phyloP scores from a whole-genome alignment of 805 yeast species.

The Kazachstania viticola region DNA sequence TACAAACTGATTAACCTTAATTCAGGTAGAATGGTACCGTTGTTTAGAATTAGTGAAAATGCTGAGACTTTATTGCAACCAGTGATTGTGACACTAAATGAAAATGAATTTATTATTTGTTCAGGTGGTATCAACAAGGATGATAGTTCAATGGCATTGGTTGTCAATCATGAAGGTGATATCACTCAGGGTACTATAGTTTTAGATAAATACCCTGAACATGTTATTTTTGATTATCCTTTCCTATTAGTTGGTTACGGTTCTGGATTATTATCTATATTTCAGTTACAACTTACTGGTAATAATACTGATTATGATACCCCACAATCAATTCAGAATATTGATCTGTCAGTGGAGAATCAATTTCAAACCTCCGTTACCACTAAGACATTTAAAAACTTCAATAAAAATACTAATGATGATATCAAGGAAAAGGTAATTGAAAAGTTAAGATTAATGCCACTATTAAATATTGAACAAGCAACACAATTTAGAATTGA shows the following conservation, averaged over 20 bases:
- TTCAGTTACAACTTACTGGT: no score
- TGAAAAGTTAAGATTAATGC: slow-evolving; percentile 17
- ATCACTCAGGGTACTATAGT: slow-evolving; percentile 23
- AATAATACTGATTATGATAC: no score
- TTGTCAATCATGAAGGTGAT: slow-evolving; percentile 22
- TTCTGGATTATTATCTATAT: slow-evolving; percentile 2
- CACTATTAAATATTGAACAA: slow-evolving; percentile 9
- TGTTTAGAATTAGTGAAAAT: slow-evolving; percentile 21
- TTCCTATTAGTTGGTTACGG: slow-evolving; percentile 14
- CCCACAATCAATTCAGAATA: no score
- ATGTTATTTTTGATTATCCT: slow-evolving; percentile 15
- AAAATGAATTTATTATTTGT: slow-evolving; percentile 15
- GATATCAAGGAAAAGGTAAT: slow-evolving; percentile 5
- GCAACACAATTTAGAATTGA: slow-evolving; percentile 14
- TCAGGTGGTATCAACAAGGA: slow-evolving; percentile 20
- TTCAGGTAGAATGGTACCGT: slow-evolving; percentile 8
- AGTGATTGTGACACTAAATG: slow-evolving; percentile 11
- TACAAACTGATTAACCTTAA: slow-evolving; percentile 19
- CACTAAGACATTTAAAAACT: slow-evolving; percentile 8
- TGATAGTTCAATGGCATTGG: slow-evolving; percentile 23
- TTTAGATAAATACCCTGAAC: slow-evolving; percentile 18
- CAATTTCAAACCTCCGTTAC: no score
- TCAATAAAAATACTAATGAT: slow-evolving; percentile 4
- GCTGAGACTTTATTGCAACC: slow-evolving; percentile 11
- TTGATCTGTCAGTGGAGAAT: no score